A percentile compares a stretch with the other conserved stretches of the same genome.
phyloP scores from a whole-genome alignment of 257 asterid species.

The Petunia axillaris region DNA sequence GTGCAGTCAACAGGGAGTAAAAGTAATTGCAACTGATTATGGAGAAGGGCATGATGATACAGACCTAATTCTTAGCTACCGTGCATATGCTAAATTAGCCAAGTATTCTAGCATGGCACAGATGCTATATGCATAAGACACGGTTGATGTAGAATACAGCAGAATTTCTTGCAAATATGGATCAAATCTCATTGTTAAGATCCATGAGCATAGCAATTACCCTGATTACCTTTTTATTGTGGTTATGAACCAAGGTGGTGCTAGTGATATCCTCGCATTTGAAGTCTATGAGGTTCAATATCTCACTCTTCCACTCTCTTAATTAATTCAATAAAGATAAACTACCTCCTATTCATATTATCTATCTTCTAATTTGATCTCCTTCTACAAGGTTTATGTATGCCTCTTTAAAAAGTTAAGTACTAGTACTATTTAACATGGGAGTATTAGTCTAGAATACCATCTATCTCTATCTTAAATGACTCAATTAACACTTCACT shows the following conservation, averaged over 20 bases:
- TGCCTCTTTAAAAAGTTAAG: no score
- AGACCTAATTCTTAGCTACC: slow-evolving; percentile 27
- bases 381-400: background rate
- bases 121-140: background rate
- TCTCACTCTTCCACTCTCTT: no score
- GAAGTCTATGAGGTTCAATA: background rate
- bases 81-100: background rate
- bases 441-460: no score
- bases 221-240: background rate
- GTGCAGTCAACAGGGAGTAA: slow-evolving; percentile 30
- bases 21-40: slow-evolving; percentile 36
- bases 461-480: no score
- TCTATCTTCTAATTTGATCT: background rate
- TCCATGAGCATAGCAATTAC: background rate
- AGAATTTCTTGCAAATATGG: background rate
- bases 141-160: background rate
- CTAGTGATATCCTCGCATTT: background rate
- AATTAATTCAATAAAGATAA: no score
- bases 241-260: background rate
- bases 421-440: background rate
- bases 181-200: background rate
- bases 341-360: background rate
- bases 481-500: no score
- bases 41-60: slow-evolving; percentile 24
- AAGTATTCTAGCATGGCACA: background rate